phyloP scores from a whole-genome alignment of 2,329 filamentous ascomycete species.

The Zymoseptoria tritici region DNA sequence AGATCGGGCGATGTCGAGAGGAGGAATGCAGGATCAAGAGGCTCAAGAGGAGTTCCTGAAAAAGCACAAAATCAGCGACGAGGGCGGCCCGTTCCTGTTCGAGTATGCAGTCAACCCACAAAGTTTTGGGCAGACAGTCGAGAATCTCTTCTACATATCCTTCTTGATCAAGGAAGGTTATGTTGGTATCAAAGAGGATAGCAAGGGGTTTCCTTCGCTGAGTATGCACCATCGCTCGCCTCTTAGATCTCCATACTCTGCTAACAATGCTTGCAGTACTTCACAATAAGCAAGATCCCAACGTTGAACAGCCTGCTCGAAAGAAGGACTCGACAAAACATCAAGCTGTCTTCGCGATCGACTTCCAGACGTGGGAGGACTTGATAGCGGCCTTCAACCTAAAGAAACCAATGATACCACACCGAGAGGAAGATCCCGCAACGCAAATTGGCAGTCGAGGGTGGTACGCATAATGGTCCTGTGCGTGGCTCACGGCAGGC shows the following conservation, averaged over 20 bases:
- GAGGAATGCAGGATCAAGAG: conserved; percentile 19
- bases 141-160: conserved; percentile 94
- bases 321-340: conserved; percentile 47
- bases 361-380: conserved; percentile 75
- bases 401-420: conserved; percentile 72
- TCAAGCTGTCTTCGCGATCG: conserved; percentile 82
- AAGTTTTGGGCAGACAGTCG: conserved; percentile 89
- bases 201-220: conserved; percentile 67
- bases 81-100: conserved; percentile 69
- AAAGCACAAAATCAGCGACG: conserved; percentile 56
- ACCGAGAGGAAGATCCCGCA: conserved; percentile 55
- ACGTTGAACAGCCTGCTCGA: conserved; percentile 46
- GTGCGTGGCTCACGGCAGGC: not conserved
- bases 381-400: conserved; percentile 72
- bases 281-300: not conserved
- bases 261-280: not conserved
- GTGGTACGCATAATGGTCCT: conserved; percentile 53
- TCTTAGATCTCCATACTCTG: not conserved
- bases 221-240: conserved; percentile 50
- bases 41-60: conserved; percentile 48
- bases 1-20: conserved; percentile 6
- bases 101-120: conserved; percentile 82
- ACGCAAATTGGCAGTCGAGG: conserved; percentile 50
- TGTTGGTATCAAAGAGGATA: conserved; percentile 66
- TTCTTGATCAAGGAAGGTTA: conserved; percentile 86